Percentiles rank a stretch among this genome's conserved stretches.
phyloP scores from a whole-genome alignment of 768 basidiomycete species.

The Kondoa subrosea region DNA sequence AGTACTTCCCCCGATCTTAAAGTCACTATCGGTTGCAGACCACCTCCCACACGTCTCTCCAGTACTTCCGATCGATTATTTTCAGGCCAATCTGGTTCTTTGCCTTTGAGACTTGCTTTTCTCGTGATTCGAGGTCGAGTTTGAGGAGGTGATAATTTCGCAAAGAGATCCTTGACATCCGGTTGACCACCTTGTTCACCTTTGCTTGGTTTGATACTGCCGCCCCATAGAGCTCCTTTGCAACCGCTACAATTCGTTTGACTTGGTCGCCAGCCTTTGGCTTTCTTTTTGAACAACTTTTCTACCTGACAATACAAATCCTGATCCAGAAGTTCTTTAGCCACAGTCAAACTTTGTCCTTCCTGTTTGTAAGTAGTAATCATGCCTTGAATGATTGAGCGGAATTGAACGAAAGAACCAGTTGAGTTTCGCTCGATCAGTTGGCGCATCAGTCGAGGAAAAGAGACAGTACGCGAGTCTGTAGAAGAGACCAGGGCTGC shows the following conservation, averaged over 20 bases:
- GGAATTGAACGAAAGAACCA: slow-evolving; percentile 67
- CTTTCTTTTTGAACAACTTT: slow-evolving; percentile 34
- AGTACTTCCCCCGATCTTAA: neutral
- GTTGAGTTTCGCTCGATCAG: slow-evolving; percentile 57
- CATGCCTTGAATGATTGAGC: slow-evolving; percentile 83
- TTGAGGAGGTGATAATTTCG: neutral
- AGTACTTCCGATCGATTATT: neutral
- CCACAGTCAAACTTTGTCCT: slow-evolving; percentile 71
- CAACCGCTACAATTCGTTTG: neutral
- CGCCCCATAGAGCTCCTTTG: neutral
- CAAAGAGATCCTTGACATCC: neutral
- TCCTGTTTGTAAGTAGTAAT: slow-evolving; percentile 83
- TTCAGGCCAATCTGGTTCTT: slow-evolving; percentile 18
- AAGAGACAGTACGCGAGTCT: slow-evolving; percentile 61
- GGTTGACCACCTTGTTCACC: neutral
- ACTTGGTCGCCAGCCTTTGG: slow-evolving; percentile 31
- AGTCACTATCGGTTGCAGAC: neutral
- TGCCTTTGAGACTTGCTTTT: slow-evolving; percentile 17
- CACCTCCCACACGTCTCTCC: neutral
- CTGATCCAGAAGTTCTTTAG: slow-evolving; percentile 58
- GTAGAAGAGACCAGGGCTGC: slow-evolving; percentile 65
- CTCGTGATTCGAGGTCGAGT: slow-evolving; percentile 10
- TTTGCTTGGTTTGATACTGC: neutral
- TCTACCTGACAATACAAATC: slow-evolving; percentile 65
- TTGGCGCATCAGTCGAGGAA: slow-evolving; percentile 80